Evolutionary conservation across 345 rosid genomes (phyloP).

Genomic region (Dovyalis caffra): DNA sequence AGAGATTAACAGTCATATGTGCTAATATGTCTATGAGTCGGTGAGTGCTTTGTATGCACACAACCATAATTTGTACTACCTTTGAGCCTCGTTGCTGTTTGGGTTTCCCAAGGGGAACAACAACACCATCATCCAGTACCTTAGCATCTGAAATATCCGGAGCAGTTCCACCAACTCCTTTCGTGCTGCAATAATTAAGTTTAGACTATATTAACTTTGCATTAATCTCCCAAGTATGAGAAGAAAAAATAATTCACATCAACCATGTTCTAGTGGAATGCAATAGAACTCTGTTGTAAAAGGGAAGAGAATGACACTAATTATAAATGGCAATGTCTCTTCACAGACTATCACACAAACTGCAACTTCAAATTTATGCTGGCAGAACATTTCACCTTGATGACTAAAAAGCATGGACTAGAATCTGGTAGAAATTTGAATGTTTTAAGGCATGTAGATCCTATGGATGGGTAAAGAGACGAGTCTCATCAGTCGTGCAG

Average conservation of each 20-base stretch:
- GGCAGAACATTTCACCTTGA: not conserved
- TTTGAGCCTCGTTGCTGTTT: slow-evolving; percentile 31
- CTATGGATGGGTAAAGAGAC: no score
- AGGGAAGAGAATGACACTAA: not conserved
- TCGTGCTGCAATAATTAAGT: slow-evolving; percentile 49
- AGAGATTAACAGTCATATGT: not conserved
- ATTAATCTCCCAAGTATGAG: no score
- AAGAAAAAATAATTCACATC: not conserved
- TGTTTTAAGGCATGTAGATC: no score
- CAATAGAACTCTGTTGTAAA: not conserved
- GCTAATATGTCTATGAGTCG: not conserved
- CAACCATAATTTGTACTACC: slow-evolving; percentile 23
- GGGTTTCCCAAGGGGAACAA: slow-evolving; percentile 80
- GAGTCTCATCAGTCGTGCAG: no score
- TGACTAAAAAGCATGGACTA: not conserved
- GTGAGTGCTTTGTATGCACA: not conserved
- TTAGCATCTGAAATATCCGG: slow-evolving; percentile 61
- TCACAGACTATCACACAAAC: not conserved
- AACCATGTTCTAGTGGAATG: not conserved
- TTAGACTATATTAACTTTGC: slow-evolving; percentile 1
- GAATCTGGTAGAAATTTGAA: no score
- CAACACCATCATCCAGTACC: slow-evolving; percentile 55
- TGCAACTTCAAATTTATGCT: not conserved
- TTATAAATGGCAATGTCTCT: not conserved
- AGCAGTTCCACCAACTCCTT: slow-evolving; percentile 73